Evolutionary conservation across 2,329 filamentous ascomycete species (phyloP), one percentile per base, ranked within the genome.

Genomic region (Arthrocladium fulminans): DNA sequence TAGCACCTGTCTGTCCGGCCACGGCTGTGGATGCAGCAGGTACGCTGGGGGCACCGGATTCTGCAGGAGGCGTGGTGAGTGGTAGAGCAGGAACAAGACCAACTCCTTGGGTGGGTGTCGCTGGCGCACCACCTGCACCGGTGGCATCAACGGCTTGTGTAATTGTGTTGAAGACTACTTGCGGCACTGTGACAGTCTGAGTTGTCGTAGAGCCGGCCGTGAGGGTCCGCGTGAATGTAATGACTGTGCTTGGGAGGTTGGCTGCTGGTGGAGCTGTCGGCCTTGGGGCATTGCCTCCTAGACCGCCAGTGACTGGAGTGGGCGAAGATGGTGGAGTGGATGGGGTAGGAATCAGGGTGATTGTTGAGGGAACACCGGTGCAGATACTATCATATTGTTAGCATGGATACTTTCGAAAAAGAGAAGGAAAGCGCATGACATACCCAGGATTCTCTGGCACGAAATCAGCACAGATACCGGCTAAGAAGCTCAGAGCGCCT

Each of bases 401-500:
- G 22, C 13, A n/a, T 4, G 13, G 3, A n/a, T n/a, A n/a, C n/a
- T n/a, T n/a, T n/a, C n/a, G 13, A 6, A 42, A n/a, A 15, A 10
- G 24, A 12, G 7, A 3, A 6, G 22, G 8, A 25, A 22, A 25
- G 13, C 3, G 22, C 10, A 15, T 6, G n/a, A 27, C 22, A 19
- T 42, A 42, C 39, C 39, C 44, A 17, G 44, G 44, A 77, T 96
- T 95, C 63, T 77, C 60, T 13, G 76, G 73, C 29, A 87, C 76
- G 67, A 83, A 83, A 46, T 76, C 70, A 50, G 85, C 88, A 72
- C 90, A 97, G 69, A 97, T 86, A 65, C 89, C 89, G 67, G 89
- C 83, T 74, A 96, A 84, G 79, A 86, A 95, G 60, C 78, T 77
- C 51, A 92, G 76, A 52, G 88, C 86, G 59, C 80, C 70, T 47